phyloP scores from a whole-genome alignment of 495 filamentous ascomycete genomes.

The Lichina pygmaea region DNA sequence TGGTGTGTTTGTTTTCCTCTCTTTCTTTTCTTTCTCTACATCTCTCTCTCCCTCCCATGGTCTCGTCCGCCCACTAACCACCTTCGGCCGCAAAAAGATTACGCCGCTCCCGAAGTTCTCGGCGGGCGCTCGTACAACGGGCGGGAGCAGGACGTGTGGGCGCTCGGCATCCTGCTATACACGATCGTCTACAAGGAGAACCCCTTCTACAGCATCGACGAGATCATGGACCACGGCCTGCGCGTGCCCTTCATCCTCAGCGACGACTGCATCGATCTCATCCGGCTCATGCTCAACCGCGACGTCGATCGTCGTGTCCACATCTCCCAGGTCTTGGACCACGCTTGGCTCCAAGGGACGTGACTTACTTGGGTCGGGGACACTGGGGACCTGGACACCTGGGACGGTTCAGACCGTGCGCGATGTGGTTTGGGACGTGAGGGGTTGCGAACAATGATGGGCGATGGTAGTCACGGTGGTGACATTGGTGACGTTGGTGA shows the following conservation, averaged over 20 bases:
- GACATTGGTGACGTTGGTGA: background rate
- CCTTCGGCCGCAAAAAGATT: slow-evolving; percentile 29
- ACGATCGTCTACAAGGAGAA: slow-evolving; percentile 99
- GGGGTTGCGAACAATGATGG: too few species aligned
- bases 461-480: too few species aligned
- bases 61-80: slow-evolving; percentile 6
- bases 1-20: slow-evolving; percentile 27
- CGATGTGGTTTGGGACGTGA: too few species aligned
- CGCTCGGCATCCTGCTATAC: slow-evolving; percentile 89
- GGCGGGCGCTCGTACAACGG: slow-evolving; percentile 79
- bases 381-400: background rate
- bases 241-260: slow-evolving; percentile 79
- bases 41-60: slow-evolving; percentile 6
- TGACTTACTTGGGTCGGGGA: background rate
- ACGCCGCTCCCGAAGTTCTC: slow-evolving; percentile 92
- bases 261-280: slow-evolving; percentile 71
- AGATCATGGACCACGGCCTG: slow-evolving; percentile 93
- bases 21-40: background rate
- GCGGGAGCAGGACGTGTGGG: slow-evolving; percentile 96
- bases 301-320: slow-evolving; percentile 57
- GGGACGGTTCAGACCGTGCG: too few species aligned
- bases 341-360: slow-evolving; percentile 35
- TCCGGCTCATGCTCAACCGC: slow-evolving; percentile 72
- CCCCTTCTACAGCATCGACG: slow-evolving; percentile 96
- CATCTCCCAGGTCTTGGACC: slow-evolving; percentile 62